These are phyloP conservation scores for Aspergillus pseudoglaucus DNA, from an alignment of 2,329 filamentous ascomycete species.

Conservation along the genomic window DNA sequence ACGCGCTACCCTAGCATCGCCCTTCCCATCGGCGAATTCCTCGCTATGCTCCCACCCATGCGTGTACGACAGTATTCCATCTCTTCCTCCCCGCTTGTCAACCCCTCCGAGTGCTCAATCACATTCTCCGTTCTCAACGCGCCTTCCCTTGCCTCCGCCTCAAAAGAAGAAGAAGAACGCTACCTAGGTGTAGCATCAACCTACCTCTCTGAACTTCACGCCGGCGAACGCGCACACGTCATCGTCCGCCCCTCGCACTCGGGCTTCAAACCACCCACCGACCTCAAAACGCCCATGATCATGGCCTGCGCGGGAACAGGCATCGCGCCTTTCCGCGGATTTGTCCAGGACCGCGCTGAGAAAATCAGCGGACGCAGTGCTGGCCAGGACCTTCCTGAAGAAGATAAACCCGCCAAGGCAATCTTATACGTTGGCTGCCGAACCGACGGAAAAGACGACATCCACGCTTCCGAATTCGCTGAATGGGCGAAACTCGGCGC, in stretches of 20 bases:
- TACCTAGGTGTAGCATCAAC: slow-evolving; percentile 56
- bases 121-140: slow-evolving; percentile 62
- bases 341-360: slow-evolving; percentile 55
- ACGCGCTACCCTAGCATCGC: slow-evolving; percentile 55
- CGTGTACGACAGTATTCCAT: slow-evolving; percentile 74
- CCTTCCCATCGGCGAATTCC: slow-evolving; percentile 60
- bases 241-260: slow-evolving; percentile 29
- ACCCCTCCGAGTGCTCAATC: slow-evolving; percentile 53
- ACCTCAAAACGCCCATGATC: slow-evolving; percentile 32
- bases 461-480: slow-evolving; percentile 29
- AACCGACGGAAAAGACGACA: slow-evolving; percentile 26
- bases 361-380: slow-evolving; percentile 19
- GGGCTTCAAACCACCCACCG: slow-evolving; percentile 30
- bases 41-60: slow-evolving; percentile 70
- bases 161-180: slow-evolving; percentile 34
- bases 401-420: slow-evolving; percentile 23
- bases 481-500: slow-evolving; percentile 58
- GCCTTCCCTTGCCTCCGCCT: slow-evolving; percentile 37
- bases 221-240: slow-evolving; percentile 27
- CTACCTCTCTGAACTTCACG: slow-evolving; percentile 48
- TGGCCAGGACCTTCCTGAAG: slow-evolving; percentile 5
- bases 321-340: slow-evolving; percentile 58
- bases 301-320: slow-evolving; percentile 44
- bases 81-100: slow-evolving; percentile 63
- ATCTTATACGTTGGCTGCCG: slow-evolving; percentile 34